Evolutionary conservation across 306 rosid species (phyloP), one percentile per base, ranked within the genome.

Genomic region (Cucurbita maxima): DNA sequence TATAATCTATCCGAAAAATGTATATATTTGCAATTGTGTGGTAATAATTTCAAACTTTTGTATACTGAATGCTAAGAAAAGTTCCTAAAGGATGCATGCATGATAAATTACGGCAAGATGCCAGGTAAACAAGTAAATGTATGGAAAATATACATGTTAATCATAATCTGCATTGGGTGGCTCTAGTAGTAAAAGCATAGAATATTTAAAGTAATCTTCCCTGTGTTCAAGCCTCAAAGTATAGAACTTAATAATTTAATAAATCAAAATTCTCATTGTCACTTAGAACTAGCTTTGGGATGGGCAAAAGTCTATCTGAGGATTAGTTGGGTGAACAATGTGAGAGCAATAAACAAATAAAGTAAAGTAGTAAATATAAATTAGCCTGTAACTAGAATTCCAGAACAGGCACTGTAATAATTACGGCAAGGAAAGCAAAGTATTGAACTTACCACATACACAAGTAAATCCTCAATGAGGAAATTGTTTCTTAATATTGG

Each of bases 401-500:
- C 15, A 69, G 58, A 70, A 70, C 74, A 51, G 25, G 45, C 30
- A n/a, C 47, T 25, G 53, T 8, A 50, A 70, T 16, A 15, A 51
- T 70, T 9, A 47, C 2, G 19, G 30, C 8, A 69, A 70, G 59
- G 58, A 70, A 70, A 70, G 74, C 47, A 11, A 34, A 48, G 41
- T 53, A 71, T 52, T 41, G 36, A 44, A 67, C 82, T 75, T 77
- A 82, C 83, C 69, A 74, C 80, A 79, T 61, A 77, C 77, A 71
- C 53, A 40, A 10, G 62, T 73, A 82, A 71, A 40, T 47, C 60
- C 66, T 14, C 76, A 77, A 56, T 61, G 71, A 36, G 55, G 59
- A 43, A 10, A 68, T 69, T 73, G 75, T 78, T 84, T 83, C 83
- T 76, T 73, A 54, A 73, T 79, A 75, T 69, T 62, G 74, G 45